phyloP scores from a whole-genome alignment of 1,139 yeast species.

The Magnusiomyces tetraspermus region DNA sequence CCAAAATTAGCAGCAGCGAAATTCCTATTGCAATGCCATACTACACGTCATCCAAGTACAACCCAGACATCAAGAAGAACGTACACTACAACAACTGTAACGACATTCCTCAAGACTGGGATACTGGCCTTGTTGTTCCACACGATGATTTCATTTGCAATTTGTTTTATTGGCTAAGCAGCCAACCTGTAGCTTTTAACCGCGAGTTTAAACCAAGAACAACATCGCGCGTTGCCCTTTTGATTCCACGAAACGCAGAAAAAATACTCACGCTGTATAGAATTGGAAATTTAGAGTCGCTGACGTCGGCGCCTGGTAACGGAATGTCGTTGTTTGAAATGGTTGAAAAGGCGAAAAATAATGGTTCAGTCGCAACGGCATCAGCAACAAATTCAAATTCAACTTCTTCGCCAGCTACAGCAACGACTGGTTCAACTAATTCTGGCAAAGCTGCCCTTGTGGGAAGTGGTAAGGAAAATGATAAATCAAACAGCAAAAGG shows the following conservation, averaged over 20 bases:
- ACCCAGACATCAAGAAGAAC: background rate
- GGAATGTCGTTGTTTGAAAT: background rate
- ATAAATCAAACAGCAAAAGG: too few species aligned
- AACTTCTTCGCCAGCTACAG: background rate
- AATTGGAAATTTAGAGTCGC: background rate
- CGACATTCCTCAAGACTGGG: slow-evolving; percentile 4
- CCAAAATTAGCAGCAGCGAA: background rate
- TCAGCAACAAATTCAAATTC: background rate
- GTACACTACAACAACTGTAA: background rate
- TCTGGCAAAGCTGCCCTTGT: too few species aligned
- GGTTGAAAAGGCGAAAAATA: background rate
- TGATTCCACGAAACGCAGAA: slow-evolving; percentile 10
- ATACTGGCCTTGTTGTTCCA: background rate
- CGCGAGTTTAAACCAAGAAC: slow-evolving; percentile 12
- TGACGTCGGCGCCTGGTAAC: background rate
- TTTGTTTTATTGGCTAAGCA: slow-evolving; percentile 3
- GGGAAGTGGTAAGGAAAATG: too few species aligned
- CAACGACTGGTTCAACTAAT: too few species aligned
- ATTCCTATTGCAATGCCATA: slow-evolving; percentile 1
- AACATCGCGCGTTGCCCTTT: slow-evolving; percentile 9
- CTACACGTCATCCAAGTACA: background rate
- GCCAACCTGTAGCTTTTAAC: slow-evolving; percentile 3
- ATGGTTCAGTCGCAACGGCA: background rate
- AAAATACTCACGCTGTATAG: background rate
- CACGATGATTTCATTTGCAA: background rate